Base-by-base conservation (phyloP, 768 basidiomycete species). In the Asterophora parasitica region DNA sequence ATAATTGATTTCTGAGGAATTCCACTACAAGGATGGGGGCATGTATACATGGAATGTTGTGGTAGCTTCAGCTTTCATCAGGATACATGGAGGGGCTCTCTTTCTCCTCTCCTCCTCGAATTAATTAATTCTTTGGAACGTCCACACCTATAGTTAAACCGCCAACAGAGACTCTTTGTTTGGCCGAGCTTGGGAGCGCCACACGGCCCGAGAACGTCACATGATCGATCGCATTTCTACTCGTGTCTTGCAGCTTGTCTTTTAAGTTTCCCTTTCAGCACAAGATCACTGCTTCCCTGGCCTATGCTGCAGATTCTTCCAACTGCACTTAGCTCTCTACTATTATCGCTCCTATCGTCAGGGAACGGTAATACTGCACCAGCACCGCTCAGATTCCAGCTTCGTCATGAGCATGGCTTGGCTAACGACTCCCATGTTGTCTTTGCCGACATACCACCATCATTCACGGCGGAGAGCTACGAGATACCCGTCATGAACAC, bases 401-500 rank as follows among this genome's bases (percentile, higher is more conserved):
- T 88, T 17, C 81, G 85, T 30, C 85, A 88, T 61, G 67, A 75
- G 34, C 83, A 88, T 54, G 81, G 76, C 19, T 56, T 79, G 7
- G 71, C 75, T 36, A 73, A 79, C 51, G 60, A 67, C 16, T 80
- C 82, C 2, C 72, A 74, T 4, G 70, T 81, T 35, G 64, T 87
- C 44, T 84, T 89, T 60, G 67, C 77, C 13, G 74, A 89, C 54
- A 57, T 80, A 27, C 62, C 61, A 46, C 46, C 65, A 10, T 63
- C 67, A 23, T 60, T 69, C 37, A 56, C 51, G 16, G 58, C 64
- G 28, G 65, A 71, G 35, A 57, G 65, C 7, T 79, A 75, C 49
- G 61, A 68, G 1, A 59, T 85, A 36, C 64, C 64, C 8, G 75
- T 76, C 0, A 62, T 60, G 27, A 57, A 32, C 3, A 52, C 79